These are phyloP conservation scores for Physocladia obscura DNA, from an alignment of 192 early-diverging fungal genomes.

Conservation along the genomic window DNA sequence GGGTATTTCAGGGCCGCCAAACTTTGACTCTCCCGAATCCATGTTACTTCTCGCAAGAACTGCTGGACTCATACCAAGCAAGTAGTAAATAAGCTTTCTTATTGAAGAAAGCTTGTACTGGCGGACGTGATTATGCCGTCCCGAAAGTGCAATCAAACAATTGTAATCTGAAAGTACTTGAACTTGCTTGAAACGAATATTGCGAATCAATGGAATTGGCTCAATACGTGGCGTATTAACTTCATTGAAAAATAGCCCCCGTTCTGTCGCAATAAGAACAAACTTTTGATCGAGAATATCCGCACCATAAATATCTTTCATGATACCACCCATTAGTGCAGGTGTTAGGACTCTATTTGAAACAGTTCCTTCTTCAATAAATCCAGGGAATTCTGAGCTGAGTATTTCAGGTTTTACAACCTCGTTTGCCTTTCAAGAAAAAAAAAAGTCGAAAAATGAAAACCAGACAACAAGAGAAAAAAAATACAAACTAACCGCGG, in stretches of 20 bases:
- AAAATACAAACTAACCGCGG: conserved; percentile 11
- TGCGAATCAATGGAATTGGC: conserved; percentile 49
- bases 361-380: conserved; percentile 28
- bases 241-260: conserved; percentile 58
- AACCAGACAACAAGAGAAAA: conserved; percentile 2
- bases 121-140: conserved; percentile 60
- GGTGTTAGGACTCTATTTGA: conserved; percentile 35
- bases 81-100: conserved; percentile 55
- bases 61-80: conserved; percentile 38
- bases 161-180: conserved; percentile 57
- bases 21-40: conserved; percentile 12
- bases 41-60: conserved; percentile 42
- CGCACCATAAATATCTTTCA: conserved; percentile 47
- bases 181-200: conserved; percentile 60
- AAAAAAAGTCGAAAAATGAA: not conserved
- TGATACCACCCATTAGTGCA: conserved; percentile 33
- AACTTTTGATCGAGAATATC: conserved; percentile 56
- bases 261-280: conserved; percentile 54
- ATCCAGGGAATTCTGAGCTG: conserved; percentile 30
- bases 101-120: conserved; percentile 58
- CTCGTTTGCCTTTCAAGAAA: conserved; percentile 24
- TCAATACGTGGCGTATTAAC: conserved; percentile 36
- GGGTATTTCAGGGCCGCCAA: not conserved
- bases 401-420: conserved; percentile 15
- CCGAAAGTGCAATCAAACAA: conserved; percentile 57